Evolutionary conservation across 108 stramenopile genomes (phyloP).

Genomic region (Epipyxis sp.): DNA sequence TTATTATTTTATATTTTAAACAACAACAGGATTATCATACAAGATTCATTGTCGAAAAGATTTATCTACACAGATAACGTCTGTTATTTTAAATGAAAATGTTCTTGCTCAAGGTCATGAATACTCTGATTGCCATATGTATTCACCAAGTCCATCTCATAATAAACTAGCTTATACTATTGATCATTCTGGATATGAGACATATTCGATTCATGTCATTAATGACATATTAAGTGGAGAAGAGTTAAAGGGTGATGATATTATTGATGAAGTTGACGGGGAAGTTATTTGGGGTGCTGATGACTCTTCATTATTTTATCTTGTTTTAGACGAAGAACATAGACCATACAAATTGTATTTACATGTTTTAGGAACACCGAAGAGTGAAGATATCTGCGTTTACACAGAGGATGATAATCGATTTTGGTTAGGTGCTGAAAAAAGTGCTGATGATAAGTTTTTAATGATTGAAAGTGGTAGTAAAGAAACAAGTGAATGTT

Average conservation of each 20-base stretch:
- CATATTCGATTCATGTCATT: neutral
- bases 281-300: slow-evolving; percentile 72
- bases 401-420: slow-evolving; percentile 68
- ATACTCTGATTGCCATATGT: slow-evolving; percentile 73
- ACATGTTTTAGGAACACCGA: slow-evolving; percentile 57
- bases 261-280: slow-evolving; percentile 53
- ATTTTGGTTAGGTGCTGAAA: slow-evolving; percentile 53
- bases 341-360: slow-evolving; percentile 59
- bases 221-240: neutral
- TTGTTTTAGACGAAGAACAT: slow-evolving; percentile 54
- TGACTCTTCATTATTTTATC: slow-evolving; percentile 63
- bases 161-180: slow-evolving; percentile 76
- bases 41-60: slow-evolving; percentile 70
- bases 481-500: slow-evolving; percentile 75
- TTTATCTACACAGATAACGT: slow-evolving; percentile 46
- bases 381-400: slow-evolving; percentile 63
- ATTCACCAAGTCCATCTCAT: slow-evolving; percentile 63
- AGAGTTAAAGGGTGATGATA: slow-evolving; percentile 45
- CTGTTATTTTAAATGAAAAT: slow-evolving; percentile 80
- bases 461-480: slow-evolving; percentile 42
- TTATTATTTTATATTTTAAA: too few relatives aligned
- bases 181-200: slow-evolving; percentile 76
- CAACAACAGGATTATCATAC: slow-evolving; percentile 86
- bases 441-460: slow-evolving; percentile 44
- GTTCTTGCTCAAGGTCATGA: slow-evolving; percentile 66